phyloP scores from a whole-genome alignment of 2,329 filamentous ascomycete genomes.

The Pseudogymnoascus sp. region DNA sequence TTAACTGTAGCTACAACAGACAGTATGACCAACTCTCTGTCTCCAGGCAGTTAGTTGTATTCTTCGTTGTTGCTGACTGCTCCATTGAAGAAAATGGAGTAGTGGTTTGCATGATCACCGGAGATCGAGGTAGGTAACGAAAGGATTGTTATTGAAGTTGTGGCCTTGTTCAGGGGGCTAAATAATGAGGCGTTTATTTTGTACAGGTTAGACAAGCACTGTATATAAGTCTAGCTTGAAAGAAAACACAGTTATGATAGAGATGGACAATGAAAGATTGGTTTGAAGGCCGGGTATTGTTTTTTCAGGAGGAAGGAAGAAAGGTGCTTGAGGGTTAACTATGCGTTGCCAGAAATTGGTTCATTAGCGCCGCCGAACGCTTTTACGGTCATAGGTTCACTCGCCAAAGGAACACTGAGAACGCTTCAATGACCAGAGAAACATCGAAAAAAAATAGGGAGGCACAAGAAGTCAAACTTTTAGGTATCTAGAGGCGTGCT shows the following conservation, averaged over 20 bases:
- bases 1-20: neutral
- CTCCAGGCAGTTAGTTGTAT: neutral
- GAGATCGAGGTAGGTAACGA: neutral
- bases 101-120: neutral
- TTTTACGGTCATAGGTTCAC: neutral
- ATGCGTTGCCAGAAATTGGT: no score
- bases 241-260: neutral
- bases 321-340: neutral
- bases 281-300: neutral
- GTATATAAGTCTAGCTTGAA: neutral
- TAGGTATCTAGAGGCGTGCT: neutral
- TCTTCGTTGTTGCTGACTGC: neutral
- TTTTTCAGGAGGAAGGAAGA: neutral
- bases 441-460: neutral
- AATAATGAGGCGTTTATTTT: neutral
- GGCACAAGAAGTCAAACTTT: neutral
- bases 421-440: neutral
- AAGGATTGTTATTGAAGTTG: neutral
- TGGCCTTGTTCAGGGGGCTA: neutral
- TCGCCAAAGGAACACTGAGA: neutral
- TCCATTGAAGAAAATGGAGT: neutral
- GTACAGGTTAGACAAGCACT: neutral
- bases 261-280: neutral
- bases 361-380: neutral
- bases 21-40: neutral